Conservation (phyloP, 1,139 yeast species). For the Diutina scorzettiae region DNA sequence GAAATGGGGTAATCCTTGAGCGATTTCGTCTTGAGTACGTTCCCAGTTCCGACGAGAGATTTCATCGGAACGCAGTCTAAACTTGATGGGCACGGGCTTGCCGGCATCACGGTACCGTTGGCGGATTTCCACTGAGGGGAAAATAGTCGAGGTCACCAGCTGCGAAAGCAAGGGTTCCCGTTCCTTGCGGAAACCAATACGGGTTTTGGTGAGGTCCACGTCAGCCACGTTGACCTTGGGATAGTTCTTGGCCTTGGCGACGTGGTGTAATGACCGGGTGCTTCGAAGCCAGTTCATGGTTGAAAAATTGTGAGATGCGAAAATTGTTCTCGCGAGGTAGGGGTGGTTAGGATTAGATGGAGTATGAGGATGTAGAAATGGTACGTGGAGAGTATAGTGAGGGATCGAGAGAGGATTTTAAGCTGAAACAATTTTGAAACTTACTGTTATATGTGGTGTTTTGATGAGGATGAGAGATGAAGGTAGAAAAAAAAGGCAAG, state of each 20-base stretch:
- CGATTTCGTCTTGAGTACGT: conserved; percentile 43
- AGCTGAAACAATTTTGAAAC: no score
- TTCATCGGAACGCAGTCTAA: conserved; percentile 21
- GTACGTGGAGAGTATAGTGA: no score
- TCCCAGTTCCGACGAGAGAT: conserved; percentile 30
- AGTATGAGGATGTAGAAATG: no score
- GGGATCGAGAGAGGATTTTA: no score
- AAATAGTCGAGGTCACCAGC: conserved; percentile 26
- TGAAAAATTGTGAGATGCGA: not conserved
- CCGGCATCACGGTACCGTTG: conserved; percentile 25
- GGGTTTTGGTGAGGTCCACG: conserved; percentile 27
- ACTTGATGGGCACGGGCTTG: conserved; percentile 33
- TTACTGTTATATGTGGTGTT: no score
- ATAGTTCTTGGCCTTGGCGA: conserved; percentile 20
- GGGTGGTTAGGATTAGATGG: no score
- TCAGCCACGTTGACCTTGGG: conserved; percentile 31
- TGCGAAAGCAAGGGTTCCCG: conserved; percentile 32
- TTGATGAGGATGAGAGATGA: no score
- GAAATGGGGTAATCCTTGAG: conserved; percentile 66
- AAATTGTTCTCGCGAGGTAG: no score
- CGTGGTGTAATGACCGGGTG: conserved; percentile 17
- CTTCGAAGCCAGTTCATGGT: conserved; percentile 4
- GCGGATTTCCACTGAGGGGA: conserved; percentile 28
- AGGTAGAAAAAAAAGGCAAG: no score
- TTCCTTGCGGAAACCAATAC: conserved; percentile 27